These are phyloP conservation scores for Macadamia tetraphylla DNA, from an alignment of 164 flowering plant genomes.

Conservation along the genomic window DNA sequence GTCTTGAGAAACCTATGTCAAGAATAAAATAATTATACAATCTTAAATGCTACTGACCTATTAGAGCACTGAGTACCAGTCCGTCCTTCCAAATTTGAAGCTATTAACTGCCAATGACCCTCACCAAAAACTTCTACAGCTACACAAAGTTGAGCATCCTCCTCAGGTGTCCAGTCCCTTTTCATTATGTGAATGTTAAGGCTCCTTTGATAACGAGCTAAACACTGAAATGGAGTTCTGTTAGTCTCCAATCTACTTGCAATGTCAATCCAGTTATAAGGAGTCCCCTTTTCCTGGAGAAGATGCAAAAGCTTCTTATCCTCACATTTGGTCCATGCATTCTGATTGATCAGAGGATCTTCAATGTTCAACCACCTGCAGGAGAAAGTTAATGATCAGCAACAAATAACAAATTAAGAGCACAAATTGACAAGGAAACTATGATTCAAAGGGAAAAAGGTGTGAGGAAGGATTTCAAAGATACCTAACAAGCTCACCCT, in stretches of 20 bases:
- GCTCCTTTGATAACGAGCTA: slow-evolving; percentile 86
- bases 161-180: slow-evolving; percentile 79
- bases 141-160: slow-evolving; percentile 70
- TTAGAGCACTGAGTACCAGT: slow-evolving; percentile 90
- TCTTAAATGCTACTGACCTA: slow-evolving; percentile 47
- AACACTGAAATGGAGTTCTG: slow-evolving; percentile 87
- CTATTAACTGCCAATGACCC: slow-evolving; percentile 80
- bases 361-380: slow-evolving; percentile 84
- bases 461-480: too few species aligned
- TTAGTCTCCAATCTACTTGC: slow-evolving; percentile 56
- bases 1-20: background rate
- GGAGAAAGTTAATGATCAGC: background rate
- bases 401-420: too few species aligned
- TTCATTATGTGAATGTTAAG: slow-evolving; percentile 69
- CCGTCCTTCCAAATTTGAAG: slow-evolving; percentile 63
- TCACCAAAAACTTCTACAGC: slow-evolving; percentile 76
- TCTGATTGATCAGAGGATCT: slow-evolving; percentile 70
- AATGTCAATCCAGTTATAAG: slow-evolving; percentile 69
- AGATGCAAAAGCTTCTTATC: slow-evolving; percentile 58
- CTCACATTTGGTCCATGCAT: slow-evolving; percentile 61
- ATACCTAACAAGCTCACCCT: too few species aligned
- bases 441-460: too few species aligned
- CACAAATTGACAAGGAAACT: too few species aligned
- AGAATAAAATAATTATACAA: background rate
- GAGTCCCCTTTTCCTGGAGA: slow-evolving; percentile 49